These are phyloP conservation scores for Epithele typhae DNA, from an alignment of 768 basidiomycete species.

Conservation along the genomic window DNA sequence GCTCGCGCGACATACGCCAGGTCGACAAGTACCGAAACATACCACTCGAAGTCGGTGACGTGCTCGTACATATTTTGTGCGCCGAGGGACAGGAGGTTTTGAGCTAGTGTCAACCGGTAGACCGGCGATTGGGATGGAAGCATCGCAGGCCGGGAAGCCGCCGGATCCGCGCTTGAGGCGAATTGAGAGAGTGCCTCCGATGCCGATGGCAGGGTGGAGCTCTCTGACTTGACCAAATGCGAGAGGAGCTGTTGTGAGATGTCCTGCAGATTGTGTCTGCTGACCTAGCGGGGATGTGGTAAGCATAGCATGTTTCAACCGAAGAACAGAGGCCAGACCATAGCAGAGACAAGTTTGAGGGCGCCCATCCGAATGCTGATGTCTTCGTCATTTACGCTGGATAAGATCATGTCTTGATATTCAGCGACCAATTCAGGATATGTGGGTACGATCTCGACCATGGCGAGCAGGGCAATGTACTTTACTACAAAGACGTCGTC, in stretches of 20 bases:
- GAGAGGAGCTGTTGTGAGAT: conserved; percentile 88
- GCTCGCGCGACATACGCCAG: conserved; percentile 84
- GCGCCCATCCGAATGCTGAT: conserved; percentile 96
- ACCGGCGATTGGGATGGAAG: conserved; percentile 68
- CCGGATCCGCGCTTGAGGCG: conserved; percentile 38
- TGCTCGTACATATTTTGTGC: conserved; percentile 82
- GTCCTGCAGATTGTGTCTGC: conserved; percentile 77
- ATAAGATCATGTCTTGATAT: conserved; percentile 87
- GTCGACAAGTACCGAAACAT: conserved; percentile 90
- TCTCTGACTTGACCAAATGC: conserved; percentile 68
- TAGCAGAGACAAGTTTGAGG: conserved; percentile 87
- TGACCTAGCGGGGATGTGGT: conserved; percentile 51
- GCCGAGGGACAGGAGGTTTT: conserved; percentile 82
- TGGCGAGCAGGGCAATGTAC: conserved; percentile 91
- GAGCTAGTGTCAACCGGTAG: conserved; percentile 80
- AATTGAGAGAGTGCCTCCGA: conserved; percentile 49
- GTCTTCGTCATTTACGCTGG: conserved; percentile 89
- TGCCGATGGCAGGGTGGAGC: conserved; percentile 53
- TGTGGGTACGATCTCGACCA: conserved; percentile 93
- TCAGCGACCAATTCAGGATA: conserved; percentile 87
- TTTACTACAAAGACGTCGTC: conserved; percentile 59
- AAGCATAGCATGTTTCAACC: not conserved
- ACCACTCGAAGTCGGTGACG: conserved; percentile 95
- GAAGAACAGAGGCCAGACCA: conserved; percentile 48
- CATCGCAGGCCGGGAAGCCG: conserved; percentile 18